Evolutionary conservation across 345 rosid species (phyloP).

Genomic region (Reutealis trisperma): DNA sequence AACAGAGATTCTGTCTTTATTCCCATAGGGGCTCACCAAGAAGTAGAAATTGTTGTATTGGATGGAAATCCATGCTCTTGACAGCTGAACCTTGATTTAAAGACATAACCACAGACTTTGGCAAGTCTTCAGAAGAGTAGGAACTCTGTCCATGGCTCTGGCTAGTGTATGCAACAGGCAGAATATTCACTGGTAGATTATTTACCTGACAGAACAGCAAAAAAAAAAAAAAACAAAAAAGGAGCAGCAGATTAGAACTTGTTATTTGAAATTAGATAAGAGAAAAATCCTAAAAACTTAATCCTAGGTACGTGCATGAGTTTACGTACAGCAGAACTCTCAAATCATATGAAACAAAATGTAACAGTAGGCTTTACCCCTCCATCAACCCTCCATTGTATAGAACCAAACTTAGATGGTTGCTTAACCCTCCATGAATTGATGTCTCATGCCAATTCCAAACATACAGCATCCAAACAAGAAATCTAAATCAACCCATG

Average conservation of each 20-base stretch:
- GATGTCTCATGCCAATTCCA: not conserved
- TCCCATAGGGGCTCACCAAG: slow-evolving; percentile 55
- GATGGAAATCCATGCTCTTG: slow-evolving; percentile 94
- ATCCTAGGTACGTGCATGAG: no score
- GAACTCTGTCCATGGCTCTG: slow-evolving; percentile 79
- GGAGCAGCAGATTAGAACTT: slow-evolving; percentile 3
- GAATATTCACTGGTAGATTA: slow-evolving; percentile 66
- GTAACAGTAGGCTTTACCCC: not conserved
- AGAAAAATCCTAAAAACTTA: not conserved
- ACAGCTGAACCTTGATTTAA: slow-evolving; percentile 71
- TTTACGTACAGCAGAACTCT: no score
- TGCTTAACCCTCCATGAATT: not conserved
- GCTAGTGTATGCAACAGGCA: slow-evolving; percentile 59
- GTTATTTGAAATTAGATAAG: not conserved
- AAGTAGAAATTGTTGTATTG: slow-evolving; percentile 69
- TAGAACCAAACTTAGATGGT: not conserved
- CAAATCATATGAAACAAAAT: not conserved
- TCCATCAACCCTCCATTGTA: not conserved
- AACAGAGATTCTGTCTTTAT: slow-evolving; percentile 4
- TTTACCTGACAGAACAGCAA: slow-evolving; percentile 50
- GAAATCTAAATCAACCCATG: not conserved
- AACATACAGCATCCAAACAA: not conserved
- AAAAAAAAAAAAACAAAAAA: not conserved
- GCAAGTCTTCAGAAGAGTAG: slow-evolving; percentile 75
- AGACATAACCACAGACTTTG: slow-evolving; percentile 58